Base-by-base conservation (phyloP, 1,284 basidiomycete species). In the Apiotrichum porosum region DNA sequence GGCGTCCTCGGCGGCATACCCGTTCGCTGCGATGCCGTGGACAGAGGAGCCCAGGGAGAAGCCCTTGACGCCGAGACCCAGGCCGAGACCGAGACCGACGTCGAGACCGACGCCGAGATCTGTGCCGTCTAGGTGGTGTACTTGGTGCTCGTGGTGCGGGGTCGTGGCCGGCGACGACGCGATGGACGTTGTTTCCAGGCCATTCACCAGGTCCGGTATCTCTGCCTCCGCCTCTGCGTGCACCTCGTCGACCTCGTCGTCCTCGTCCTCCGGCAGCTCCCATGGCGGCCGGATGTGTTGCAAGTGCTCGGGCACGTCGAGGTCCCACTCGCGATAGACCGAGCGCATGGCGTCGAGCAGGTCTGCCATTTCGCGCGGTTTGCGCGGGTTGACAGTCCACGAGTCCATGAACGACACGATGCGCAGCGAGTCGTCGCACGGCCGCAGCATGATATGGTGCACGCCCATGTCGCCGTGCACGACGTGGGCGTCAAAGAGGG, bases 401-500 rank as follows among this genome's bases (percentile, higher is more conserved):
- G 41, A 21, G 22, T 34, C 19, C 18, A 42, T 36, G 18, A 48
- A 48, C 19, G 42, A 35, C n/a, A 43, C 24, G 14, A 48, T 17
- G 6, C 35, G 30, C 30, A 48, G 10, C 2, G 5, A 2, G 36
- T 18, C 23, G 34, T 9, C 36, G 24, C 3, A 15, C 10, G 8
- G 23, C 13, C 36, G 40, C 9, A 35, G 36, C 22, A 39, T 18
- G 24, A 43, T 13, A 14, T 48, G 47, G 40, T 26, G 28, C 22
- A 43, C 41, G 22, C 47, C 31, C 13, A 37, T 22, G 36, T 42
- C 40, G 21, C 41, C 41, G 37, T 48, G 47, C 22, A 37, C 41
- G 31, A 48, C 47, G 41, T 43, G 21, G 9, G 24, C 47, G 15
- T 28, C 22, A n/a, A 38, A 35, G n/a, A 48, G 47, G 14, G 22